Evolutionary conservation across 73 alveolate species (phyloP), one percentile per base, ranked within the genome.

Genomic region (Symbiodinium pilosum): DNA sequence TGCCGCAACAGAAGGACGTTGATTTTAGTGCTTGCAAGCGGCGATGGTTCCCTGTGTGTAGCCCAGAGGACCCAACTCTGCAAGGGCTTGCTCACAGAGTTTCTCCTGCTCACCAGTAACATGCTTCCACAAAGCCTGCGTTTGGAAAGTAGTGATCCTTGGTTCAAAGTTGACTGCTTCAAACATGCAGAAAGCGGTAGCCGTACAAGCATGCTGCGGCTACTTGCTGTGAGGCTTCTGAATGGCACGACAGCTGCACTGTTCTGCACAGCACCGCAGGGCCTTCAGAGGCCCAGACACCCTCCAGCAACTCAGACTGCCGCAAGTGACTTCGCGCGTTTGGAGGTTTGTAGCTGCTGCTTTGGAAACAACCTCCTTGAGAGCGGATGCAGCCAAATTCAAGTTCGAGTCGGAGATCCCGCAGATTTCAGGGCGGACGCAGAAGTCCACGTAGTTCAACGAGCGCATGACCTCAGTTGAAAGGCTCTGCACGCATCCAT

Each of bases 41-140:
- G 69, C 93, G 43, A 84, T 68, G 75, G 52, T 84, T 44, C 32
- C 47, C 44, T 56, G 93, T 43, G 39, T 5, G 32, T 84, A 84
- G 51, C 93, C 93, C 77, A 84, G 42, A 21, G 77, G 36, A 26
- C 75, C 93, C n/a, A 84, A 84, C n/a, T 84, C 93, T 68, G 24
- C 75, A 39, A 43, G 28, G 41, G 93, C 77, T 43, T 84, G 44
- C 75, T 84, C 44, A 47, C 52, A 40, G 54, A 86, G n/a, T 8
- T 42, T 28, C 21, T 51, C 83, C 51, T 47, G 54, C 64, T 43
- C 93, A 21, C n/a, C 73, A 26, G 14, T 32, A 5, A 16, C 32
- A 20, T 8, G 73, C 73, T 56, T 56, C 4, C 6, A 8, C 73
- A 5, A 8, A 56, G 26, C n/a, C 73, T 56, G 14, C 73, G 21